Evolutionary conservation across 306 rosid genomes (phyloP), one percentile per base, ranked within the genome.

Genomic region (Alnus rubra): DNA sequence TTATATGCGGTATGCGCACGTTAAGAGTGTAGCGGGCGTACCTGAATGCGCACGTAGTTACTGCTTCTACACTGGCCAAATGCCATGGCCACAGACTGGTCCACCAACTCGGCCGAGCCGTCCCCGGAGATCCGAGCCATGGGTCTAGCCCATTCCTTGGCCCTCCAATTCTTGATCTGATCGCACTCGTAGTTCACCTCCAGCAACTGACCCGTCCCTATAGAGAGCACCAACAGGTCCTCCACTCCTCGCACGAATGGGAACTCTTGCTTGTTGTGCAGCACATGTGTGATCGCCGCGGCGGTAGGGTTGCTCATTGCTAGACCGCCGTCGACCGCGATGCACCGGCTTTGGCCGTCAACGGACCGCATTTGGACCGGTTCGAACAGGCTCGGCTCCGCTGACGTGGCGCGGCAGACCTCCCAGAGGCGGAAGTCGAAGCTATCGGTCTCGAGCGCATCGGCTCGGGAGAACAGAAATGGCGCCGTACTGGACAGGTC

Each of bases 201-300:
- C 54, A 92, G 51, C 1, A 86, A 82, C 79, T 93, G 97, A 71
- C 98, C 98, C 12, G 91, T 89, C 49, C 99, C 99, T 4, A 96
- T 79, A 3, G 99, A 96, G 13, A 96, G 89, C 14, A 93, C 99
- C 79, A 96, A 76, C 33, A 96, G 82, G 86, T 96, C 99, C 89
- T 96, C 97, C 8, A 96, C 99, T 4, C 99, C 99, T 14, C 99
- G 89, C 85, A 96, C 99, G 83, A 93, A 93, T 54, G 99, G 99
- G 50, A 96, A 96, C 80, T 96, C 99, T 80, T 96, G 96, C 78
- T 93, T 96, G 88, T 96, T 96, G 79, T 96, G 99, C 28, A 96
- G 94, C 84, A 96, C 99, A 87, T 96, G 99, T 78, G 99, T 96
- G 48, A 96, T 96, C 3, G 99, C 99, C 4, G 98, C 96, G 9